These are phyloP conservation scores for Thraustochytrium sp. DNA, from an alignment of 352 stramenopile species.

Conservation along the genomic window DNA sequence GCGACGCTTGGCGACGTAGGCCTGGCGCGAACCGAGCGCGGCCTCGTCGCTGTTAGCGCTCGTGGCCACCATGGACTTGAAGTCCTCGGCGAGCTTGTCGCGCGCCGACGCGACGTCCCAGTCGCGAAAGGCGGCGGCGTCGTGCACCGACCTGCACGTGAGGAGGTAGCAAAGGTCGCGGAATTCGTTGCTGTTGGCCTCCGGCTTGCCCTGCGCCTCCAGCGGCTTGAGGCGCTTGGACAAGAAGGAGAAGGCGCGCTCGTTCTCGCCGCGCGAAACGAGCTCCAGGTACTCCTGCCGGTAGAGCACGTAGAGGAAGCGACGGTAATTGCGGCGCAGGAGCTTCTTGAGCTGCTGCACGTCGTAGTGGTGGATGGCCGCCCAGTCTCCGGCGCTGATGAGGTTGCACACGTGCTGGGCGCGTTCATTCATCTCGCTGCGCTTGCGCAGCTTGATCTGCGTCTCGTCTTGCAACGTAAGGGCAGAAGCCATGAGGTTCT, in stretches of 20 bases:
- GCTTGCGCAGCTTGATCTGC: conserved; percentile 63
- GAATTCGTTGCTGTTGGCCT: conserved; percentile 69
- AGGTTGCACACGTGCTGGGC: conserved; percentile 66
- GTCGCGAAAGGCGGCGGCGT: conserved; percentile 71
- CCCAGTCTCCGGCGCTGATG: conserved; percentile 75
- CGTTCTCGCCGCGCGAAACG: conserved; percentile 75
- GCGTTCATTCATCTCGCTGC: conserved; percentile 62
- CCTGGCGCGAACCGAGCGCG: neutral
- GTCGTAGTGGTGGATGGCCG: conserved; percentile 72
- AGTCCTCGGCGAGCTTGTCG: conserved; percentile 72
- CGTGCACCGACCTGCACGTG: conserved; percentile 73
- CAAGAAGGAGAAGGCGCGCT: conserved; percentile 79
- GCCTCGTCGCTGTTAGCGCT: conserved; percentile 53
- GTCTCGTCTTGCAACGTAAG: conserved; percentile 75
- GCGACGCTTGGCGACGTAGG: conserved; percentile 17
- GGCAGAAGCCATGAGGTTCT: conserved; percentile 69
- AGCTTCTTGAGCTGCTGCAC: conserved; percentile 61
- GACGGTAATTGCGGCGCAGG: conserved; percentile 58
- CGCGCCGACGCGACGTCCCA: conserved; percentile 70
- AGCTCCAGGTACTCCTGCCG: conserved; percentile 79
- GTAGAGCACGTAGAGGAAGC: conserved; percentile 74
- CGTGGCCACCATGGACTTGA: conserved; percentile 69
- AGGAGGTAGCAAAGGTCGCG: conserved; percentile 77
- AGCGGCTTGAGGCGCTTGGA: conserved; percentile 76
- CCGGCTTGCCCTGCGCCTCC: conserved; percentile 66